Conservation (phyloP, 257 asterid species). For the Coffea eugenioides region DNA sequence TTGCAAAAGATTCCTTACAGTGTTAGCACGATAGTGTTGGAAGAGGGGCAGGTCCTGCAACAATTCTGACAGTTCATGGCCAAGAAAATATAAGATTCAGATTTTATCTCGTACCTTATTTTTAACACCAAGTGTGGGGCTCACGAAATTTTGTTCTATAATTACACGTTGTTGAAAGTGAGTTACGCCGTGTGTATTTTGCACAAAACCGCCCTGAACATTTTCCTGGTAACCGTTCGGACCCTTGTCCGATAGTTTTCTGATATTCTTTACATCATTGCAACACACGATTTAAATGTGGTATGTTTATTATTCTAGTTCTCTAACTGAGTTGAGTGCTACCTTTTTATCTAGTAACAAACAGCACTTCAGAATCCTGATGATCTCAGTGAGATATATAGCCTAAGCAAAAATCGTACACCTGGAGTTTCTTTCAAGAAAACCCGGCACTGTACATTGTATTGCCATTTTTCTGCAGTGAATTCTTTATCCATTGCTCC, state of each 20-base stretch:
- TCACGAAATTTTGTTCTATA: too few relatives aligned
- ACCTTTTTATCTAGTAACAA: background rate
- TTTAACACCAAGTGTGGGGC: too few relatives aligned
- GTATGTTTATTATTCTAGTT: background rate
- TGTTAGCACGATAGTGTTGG: background rate
- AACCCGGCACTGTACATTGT: background rate
- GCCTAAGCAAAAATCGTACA: background rate
- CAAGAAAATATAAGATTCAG: too few relatives aligned
- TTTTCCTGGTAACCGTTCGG: too few relatives aligned
- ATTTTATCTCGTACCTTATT: too few relatives aligned
- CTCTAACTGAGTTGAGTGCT: conserved; percentile 1
- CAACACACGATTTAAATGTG: conserved; percentile 16
- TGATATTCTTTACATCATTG: background rate
- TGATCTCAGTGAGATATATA: conserved; percentile 6
- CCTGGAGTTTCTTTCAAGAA: background rate
- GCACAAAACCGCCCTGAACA: too few relatives aligned
- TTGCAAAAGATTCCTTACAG: background rate
- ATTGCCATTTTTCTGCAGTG: too few relatives aligned
- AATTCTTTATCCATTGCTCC: background rate
- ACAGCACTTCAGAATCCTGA: background rate
- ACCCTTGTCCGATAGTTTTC: too few relatives aligned
- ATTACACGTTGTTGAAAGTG: too few relatives aligned
- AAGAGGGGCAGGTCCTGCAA: too few relatives aligned
- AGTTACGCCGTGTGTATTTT: too few relatives aligned
- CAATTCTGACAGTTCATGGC: too few relatives aligned